A percentile compares a stretch with the other conserved stretches of the same genome.
These are phyloP conservation scores for Botryotinia globosa DNA, from an alignment of 2,329 filamentous ascomycete species.

Conservation along the genomic window DNA sequence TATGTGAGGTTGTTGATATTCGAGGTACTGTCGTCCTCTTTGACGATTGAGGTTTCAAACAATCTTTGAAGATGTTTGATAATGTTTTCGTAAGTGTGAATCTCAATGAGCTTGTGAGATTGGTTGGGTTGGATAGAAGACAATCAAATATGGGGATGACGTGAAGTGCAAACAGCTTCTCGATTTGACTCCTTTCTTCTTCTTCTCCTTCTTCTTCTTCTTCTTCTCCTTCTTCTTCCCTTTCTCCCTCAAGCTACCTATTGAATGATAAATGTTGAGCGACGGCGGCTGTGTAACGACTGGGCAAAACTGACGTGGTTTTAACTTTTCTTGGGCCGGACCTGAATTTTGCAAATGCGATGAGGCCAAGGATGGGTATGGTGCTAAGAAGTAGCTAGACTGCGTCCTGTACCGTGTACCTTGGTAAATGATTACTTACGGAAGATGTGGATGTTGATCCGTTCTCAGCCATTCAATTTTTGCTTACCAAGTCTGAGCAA, in stretches of 20 bases:
- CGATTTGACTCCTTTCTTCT: too few relatives aligned
- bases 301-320: constrained; percentile 1
- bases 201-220: not conserved
- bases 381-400: not conserved
- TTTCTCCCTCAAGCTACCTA: not conserved
- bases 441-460: not conserved
- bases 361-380: constrained; percentile 1
- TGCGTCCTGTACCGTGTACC: not conserved
- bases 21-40: constrained; percentile 17
- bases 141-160: not conserved
- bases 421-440: not conserved
- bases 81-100: not conserved
- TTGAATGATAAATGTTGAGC: not conserved
- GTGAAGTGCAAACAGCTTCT: not conserved
- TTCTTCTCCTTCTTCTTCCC: not conserved
- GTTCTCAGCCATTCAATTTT: not conserved
- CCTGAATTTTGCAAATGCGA: not conserved
- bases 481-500: not conserved
- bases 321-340: not conserved
- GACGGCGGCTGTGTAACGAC: not conserved
- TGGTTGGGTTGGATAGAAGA: not conserved
- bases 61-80: not conserved
- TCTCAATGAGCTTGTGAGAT: not conserved
- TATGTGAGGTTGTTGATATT: not conserved
- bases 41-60: not conserved